Conservation (phyloP, 2,329 filamentous ascomycete genomes). For the Penicillium sumatraense region DNA sequence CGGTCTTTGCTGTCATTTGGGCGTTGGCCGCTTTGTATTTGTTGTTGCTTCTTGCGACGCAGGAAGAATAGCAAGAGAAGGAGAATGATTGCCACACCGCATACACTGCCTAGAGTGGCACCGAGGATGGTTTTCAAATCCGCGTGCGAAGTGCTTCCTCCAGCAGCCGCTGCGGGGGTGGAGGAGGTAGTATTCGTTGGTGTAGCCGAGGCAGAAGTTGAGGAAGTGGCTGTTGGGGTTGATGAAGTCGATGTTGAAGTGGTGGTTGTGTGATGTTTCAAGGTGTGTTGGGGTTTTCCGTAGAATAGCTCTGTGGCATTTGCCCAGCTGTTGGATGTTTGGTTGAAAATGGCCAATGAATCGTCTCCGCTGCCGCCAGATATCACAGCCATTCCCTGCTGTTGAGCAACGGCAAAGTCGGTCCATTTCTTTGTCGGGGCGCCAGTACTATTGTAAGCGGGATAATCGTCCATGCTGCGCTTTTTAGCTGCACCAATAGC, state of each 20-base stretch:
- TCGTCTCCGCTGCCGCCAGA: constrained; percentile 73
- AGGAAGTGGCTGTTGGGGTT: constrained; percentile 36
- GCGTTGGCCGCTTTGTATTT: constrained; percentile 51
- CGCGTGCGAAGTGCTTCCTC: constrained; percentile 33
- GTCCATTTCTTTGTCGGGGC: constrained; percentile 69
- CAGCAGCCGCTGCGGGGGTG: constrained; percentile 37
- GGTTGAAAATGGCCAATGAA: constrained; percentile 77
- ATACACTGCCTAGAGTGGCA: constrained; percentile 79
- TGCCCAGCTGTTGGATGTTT: constrained; percentile 75
- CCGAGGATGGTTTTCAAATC: constrained; percentile 68
- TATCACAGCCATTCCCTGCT: constrained; percentile 71
- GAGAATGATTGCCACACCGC: constrained; percentile 73
- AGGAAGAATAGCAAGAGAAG: constrained; percentile 72
- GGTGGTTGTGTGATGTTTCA: constrained; percentile 23
- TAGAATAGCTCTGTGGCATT: constrained; percentile 70
- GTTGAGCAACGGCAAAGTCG: constrained; percentile 73
- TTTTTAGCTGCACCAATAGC: constrained; percentile 49
- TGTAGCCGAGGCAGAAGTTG: constrained; percentile 38
- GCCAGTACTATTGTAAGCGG: constrained; percentile 74
- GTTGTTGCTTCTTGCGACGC: constrained; percentile 54
- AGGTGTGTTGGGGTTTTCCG: constrained; percentile 29
- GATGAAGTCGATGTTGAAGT: constrained; percentile 36
- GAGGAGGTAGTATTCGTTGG: constrained; percentile 34
- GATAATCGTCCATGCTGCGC: constrained; percentile 65
- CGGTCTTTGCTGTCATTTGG: constrained; percentile 62